Evolutionary conservation across 2,329 filamentous ascomycete species (phyloP).

Genomic region (Aspergillus quadricinctus): DNA sequence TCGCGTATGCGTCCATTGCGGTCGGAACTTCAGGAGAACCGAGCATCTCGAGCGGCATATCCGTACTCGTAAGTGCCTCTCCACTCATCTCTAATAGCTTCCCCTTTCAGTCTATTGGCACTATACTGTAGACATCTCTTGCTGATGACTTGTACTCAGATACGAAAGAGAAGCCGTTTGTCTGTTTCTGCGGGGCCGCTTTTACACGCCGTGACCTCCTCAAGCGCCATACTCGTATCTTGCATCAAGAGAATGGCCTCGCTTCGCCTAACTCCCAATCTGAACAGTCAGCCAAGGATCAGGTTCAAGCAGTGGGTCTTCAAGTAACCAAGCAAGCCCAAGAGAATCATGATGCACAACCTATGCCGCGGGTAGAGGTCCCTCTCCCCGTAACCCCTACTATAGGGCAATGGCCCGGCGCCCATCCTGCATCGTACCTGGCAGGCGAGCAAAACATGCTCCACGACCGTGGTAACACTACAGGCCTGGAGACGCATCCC

Average conservation of each 20-base stretch:
- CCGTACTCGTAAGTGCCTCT: slow-evolving; percentile 28
- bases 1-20: slow-evolving; percentile 31
- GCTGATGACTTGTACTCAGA: slow-evolving; percentile 20
- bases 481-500: slow-evolving; percentile 15
- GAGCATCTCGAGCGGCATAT: slow-evolving; percentile 35
- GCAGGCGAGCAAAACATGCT: slow-evolving; percentile 21
- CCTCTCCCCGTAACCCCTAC: slow-evolving; percentile 18
- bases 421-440: slow-evolving; percentile 24
- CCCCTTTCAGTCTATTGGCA: background rate
- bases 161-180: slow-evolving; percentile 35
- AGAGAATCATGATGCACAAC: slow-evolving; percentile 1
- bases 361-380: slow-evolving; percentile 16
- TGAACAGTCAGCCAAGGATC: slow-evolving; percentile 14
- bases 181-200: slow-evolving; percentile 33
- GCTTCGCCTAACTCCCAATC: slow-evolving; percentile 27
- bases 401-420: slow-evolving; percentile 25
- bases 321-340: slow-evolving; percentile 15
- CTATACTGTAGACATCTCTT: background rate
- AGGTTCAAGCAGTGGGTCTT: slow-evolving; percentile 16
- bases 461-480: slow-evolving; percentile 9
- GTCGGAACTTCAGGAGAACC: slow-evolving; percentile 30
- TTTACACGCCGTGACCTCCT: slow-evolving; percentile 34
- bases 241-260: slow-evolving; percentile 27
- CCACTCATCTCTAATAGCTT: background rate
- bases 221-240: slow-evolving; percentile 31